Percentiles rank a stretch among this genome's conserved stretches.
These are phyloP conservation scores for Colletotrichum gloeosporioides DNA, from an alignment of 2,329 filamentous ascomycete species.

Conservation along the genomic window DNA sequence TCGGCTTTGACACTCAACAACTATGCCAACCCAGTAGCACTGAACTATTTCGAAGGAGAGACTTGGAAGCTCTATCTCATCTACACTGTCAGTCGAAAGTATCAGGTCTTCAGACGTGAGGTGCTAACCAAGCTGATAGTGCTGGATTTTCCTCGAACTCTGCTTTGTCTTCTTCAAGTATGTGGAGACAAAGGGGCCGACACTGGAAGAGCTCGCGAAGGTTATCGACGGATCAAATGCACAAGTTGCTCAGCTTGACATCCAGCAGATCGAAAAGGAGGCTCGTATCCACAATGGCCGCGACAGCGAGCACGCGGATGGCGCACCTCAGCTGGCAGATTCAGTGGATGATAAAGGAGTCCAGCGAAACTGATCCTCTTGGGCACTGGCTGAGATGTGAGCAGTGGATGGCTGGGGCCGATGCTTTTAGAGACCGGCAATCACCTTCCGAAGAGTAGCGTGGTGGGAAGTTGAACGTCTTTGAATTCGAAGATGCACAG, in stretches of 20 bases:
- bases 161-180: slow-evolving; percentile 55
- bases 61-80: slow-evolving; percentile 63
- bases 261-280: slow-evolving; percentile 51
- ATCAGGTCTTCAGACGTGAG: not conserved
- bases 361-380: not conserved
- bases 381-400: not conserved
- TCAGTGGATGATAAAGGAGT: not conserved
- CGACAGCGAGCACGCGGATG: not conserved
- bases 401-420: not conserved
- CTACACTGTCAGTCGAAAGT: slow-evolving; percentile 51
- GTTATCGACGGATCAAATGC: slow-evolving; percentile 69
- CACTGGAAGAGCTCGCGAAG: slow-evolving; percentile 69
- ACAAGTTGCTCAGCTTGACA: slow-evolving; percentile 48
- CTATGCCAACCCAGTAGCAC: slow-evolving; percentile 61
- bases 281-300: not conserved
- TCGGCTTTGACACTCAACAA: slow-evolving; percentile 59
- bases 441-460: not conserved
- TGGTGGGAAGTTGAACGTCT: not conserved
- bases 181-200: slow-evolving; percentile 67
- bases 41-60: slow-evolving; percentile 47
- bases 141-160: slow-evolving; percentile 12
- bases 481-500: not conserved
- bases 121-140: not conserved
- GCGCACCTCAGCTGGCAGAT: not conserved
- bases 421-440: not conserved